A percentile compares a stretch with the other conserved stretches of the same genome.
These are phyloP conservation scores for Aspergillus fumigatus DNA, from an alignment of 2,329 filamentous ascomycete genomes.

Conservation along the genomic window DNA sequence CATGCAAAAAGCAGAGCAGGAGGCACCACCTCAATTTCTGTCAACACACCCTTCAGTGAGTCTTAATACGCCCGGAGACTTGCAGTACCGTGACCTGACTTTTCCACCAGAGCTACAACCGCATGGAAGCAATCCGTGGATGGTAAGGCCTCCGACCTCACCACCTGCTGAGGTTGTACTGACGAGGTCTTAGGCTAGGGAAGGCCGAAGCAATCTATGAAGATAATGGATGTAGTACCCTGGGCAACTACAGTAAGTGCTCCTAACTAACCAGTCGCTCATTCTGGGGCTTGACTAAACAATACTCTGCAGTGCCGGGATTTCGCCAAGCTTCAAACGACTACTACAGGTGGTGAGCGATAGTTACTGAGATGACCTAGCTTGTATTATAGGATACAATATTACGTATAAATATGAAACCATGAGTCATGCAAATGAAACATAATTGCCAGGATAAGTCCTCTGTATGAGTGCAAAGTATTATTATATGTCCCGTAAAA, in stretches of 20 bases:
- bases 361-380: neutral
- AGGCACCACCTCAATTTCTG: constrained; percentile 51
- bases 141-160: constrained; percentile 34
- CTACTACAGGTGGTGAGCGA: constrained; percentile 9
- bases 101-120: constrained; percentile 44
- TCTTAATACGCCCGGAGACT: neutral
- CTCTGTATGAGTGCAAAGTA: neutral
- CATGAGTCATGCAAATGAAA: neutral
- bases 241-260: constrained; percentile 26
- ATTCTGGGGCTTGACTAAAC: neutral
- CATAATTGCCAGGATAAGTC: neutral
- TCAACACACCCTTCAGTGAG: constrained; percentile 55
- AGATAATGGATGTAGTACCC: constrained; percentile 34
- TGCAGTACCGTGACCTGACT: constrained; percentile 3
- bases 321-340: constrained; percentile 17
- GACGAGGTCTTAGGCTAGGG: constrained; percentile 28
- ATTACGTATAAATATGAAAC: neutral
- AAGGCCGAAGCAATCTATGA: constrained; percentile 37
- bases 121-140: constrained; percentile 51
- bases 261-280: neutral
- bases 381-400: neutral
- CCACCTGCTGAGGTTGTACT: constrained; percentile 6
- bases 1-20: constrained; percentile 47
- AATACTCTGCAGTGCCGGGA: constrained; percentile 14
- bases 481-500: neutral